Percentiles rank a stretch among this genome's conserved stretches.
Conservation (phyloP, 2,329 filamentous ascomycete species). For the Clonostachys rhizophaga region DNA sequence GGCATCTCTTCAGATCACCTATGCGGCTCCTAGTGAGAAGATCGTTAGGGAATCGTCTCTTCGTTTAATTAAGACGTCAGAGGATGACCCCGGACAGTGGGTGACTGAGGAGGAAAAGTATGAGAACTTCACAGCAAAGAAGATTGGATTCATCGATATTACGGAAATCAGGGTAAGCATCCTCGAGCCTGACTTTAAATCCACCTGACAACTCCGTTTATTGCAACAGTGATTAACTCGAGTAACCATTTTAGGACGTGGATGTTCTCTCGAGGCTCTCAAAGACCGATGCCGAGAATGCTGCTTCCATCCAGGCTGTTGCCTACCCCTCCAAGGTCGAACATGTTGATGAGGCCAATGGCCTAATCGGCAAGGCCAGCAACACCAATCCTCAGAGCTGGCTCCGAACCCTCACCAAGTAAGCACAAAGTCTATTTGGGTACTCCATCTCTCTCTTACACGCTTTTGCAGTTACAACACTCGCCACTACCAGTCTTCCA, state of each 20-base stretch:
- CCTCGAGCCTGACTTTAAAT: too few species aligned
- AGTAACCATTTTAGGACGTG: conserved; percentile 17
- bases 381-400: conserved; percentile 24
- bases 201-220: too few species aligned
- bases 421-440: neutral
- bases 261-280: conserved; percentile 13
- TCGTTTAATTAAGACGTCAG: conserved; percentile 31
- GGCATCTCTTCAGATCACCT: conserved; percentile 4
- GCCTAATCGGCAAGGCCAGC: conserved; percentile 21
- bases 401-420: conserved; percentile 22
- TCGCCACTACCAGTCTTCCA: conserved; percentile 33
- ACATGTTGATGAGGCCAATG: conserved; percentile 24
- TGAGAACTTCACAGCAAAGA: conserved; percentile 15
- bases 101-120: conserved; percentile 33
- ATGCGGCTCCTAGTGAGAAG: conserved; percentile 3
- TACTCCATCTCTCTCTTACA: neutral
- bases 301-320: conserved; percentile 11
- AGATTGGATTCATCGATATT: conserved; percentile 25
- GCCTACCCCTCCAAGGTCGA: conserved; percentile 23
- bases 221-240: too few species aligned
- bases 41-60: conserved; percentile 4
- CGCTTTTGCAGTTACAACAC: conserved; percentile 22
- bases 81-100: conserved; percentile 28
- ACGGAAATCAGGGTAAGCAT: conserved; percentile 18
- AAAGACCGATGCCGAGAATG: conserved; percentile 4